Conservation (phyloP, 805 yeast species). For the Metschnikowia orientalis region DNA sequence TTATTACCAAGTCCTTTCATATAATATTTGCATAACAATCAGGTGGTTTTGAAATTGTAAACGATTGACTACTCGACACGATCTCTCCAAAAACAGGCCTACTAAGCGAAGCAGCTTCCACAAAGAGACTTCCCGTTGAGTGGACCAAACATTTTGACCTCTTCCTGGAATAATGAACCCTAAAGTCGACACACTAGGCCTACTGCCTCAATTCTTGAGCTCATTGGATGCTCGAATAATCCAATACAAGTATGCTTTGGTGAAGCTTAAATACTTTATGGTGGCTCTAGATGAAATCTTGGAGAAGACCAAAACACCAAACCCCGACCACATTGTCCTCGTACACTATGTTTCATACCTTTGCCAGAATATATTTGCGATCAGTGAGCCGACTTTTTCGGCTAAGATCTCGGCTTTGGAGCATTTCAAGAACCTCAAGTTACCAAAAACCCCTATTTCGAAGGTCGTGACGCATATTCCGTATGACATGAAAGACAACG, state of each 20-base stretch:
- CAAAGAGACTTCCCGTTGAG: too few species aligned
- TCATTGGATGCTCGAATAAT: constrained; percentile 53
- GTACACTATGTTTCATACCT: constrained; percentile 34
- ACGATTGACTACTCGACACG: too few species aligned
- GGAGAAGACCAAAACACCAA: constrained; percentile 1
- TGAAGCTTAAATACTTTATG: constrained; percentile 40
- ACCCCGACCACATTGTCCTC: constrained; percentile 19
- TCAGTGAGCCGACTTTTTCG: constrained; percentile 31
- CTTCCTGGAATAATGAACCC: too few species aligned
- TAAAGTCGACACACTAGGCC: too few species aligned
- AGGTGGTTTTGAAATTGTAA: too few species aligned
- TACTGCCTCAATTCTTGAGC: constrained; percentile 21
- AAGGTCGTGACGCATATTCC: constrained; percentile 37
- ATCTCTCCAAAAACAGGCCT: too few species aligned
- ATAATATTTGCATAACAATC: too few species aligned
- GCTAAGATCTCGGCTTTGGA: constrained; percentile 27
- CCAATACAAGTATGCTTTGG: constrained; percentile 53
- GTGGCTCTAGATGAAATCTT: constrained; percentile 10
- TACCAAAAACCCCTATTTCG: constrained; percentile 25
- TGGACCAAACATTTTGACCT: too few species aligned
- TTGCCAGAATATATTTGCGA: constrained; percentile 31
- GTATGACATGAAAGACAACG: constrained; percentile 35
- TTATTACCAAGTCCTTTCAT: too few species aligned
- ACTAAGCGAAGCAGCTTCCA: too few species aligned
- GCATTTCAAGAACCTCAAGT: constrained; percentile 25